Base-by-base conservation (phyloP, 139 green algal genomes). In the Micromonas commoda region DNA sequence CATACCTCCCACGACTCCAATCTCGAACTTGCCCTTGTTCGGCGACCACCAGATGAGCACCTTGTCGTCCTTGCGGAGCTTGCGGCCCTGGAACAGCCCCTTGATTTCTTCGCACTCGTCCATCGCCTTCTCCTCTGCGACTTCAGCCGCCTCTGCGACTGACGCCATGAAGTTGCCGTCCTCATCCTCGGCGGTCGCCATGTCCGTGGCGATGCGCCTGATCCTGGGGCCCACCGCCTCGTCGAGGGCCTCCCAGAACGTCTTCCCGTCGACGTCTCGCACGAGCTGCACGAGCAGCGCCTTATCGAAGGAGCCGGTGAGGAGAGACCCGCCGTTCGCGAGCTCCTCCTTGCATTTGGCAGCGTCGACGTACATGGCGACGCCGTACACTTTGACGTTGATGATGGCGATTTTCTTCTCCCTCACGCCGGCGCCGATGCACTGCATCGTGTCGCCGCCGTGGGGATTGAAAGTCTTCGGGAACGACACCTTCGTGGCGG, bases 131-230 rank as follows among this genome's bases (percentile, higher is more conserved):
- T 81, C 77, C 52, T 81, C 77, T 3, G 32, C 60, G 28, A 76
- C 34, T 35, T 82, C 78, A 3, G 78, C 70, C 19, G 70, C 70
- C 70, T 82, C 78, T 5, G 78, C 78, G 1, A 66, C 39, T 2
- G 57, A 31, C 20, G 78, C 71, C 78, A 82, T 82, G 78, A 82
- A 82, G 39, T 82, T 78, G 4, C 78, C 78, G 1, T 82, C 70
- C 13, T 73, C 68, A 29, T 82, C 70, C 69, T 78, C 70, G 16
- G 38, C 65, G 16, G 78, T 82, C 61, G 78, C 78, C 61, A 75
- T 63, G 53, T 82, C 35, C 61, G 78, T 82, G 23, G 78, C 78
- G 57, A 82, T 78, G 3, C 61, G 5, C 0, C 24, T 3, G 1
- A 80, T 72, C 23, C 74, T 6, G 0, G 74, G 74, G 13, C 5